phyloP scores from a whole-genome alignment of 495 filamentous ascomycete species.

The Lophium mytilinum region DNA sequence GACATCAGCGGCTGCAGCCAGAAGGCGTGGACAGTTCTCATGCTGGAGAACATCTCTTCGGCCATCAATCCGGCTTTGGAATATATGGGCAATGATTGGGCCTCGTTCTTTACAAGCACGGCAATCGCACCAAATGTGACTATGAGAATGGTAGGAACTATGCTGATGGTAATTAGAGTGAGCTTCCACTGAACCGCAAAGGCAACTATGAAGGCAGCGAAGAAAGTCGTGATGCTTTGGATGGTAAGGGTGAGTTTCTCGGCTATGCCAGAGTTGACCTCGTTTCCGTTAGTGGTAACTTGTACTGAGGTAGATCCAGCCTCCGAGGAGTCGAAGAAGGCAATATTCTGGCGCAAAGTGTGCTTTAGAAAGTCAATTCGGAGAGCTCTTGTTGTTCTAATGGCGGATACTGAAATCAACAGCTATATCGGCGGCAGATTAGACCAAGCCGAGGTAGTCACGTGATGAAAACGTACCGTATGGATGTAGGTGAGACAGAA shows the following conservation, averaged over 20 bases:
- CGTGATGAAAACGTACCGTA: slow-evolving; percentile 10
- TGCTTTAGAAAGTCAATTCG: slow-evolving; percentile 72
- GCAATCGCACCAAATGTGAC: background rate
- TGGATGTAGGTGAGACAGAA: slow-evolving; percentile 30
- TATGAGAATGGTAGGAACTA: slow-evolving; percentile 2
- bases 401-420: slow-evolving; percentile 29
- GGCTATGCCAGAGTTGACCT: slow-evolving; percentile 1
- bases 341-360: slow-evolving; percentile 81
- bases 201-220: slow-evolving; percentile 6
- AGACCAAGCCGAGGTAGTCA: background rate
- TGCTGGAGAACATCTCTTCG: slow-evolving; percentile 6
- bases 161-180: slow-evolving; percentile 6
- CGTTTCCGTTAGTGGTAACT: slow-evolving; percentile 69
- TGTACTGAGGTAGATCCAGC: slow-evolving; percentile 85
- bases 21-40: slow-evolving; percentile 5
- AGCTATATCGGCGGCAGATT: slow-evolving; percentile 2
- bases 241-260: slow-evolving; percentile 8
- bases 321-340: slow-evolving; percentile 79
- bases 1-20: slow-evolving; percentile 2
- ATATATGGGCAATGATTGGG: background rate
- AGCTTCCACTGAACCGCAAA: slow-evolving; percentile 13
- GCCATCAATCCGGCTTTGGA: background rate
- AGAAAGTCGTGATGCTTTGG: slow-evolving; percentile 6
- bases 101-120: background rate
- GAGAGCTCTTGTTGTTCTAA: slow-evolving; percentile 52